These are phyloP conservation scores for Cordyceps tenuipes DNA, from an alignment of 2,329 filamentous ascomycete species.

Conservation along the genomic window DNA sequence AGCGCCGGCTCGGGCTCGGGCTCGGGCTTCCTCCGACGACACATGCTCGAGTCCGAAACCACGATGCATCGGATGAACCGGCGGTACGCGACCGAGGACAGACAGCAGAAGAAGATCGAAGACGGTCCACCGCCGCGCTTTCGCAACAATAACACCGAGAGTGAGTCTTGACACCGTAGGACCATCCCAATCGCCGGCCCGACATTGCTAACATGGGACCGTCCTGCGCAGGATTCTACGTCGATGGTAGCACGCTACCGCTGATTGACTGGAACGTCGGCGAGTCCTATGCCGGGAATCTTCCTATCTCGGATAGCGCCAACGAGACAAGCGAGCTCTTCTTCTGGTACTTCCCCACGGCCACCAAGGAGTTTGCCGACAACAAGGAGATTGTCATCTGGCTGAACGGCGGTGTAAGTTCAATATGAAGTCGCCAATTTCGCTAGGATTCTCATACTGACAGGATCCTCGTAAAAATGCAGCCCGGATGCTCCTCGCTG, in stretches of 20 bases:
- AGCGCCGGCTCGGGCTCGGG: not conserved
- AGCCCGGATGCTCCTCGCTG: slow-evolving; percentile 54
- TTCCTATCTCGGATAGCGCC: slow-evolving; percentile 41
- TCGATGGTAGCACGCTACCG: slow-evolving; percentile 53
- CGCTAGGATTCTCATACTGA: not conserved
- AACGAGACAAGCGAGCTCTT: slow-evolving; percentile 35
- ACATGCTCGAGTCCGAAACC: not conserved
- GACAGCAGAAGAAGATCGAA: not conserved
- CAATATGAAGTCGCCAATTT: not conserved
- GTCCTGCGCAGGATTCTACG: slow-evolving; percentile 39
- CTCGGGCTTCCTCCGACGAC: not conserved
- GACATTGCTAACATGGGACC: not conserved
- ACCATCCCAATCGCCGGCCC: not conserved
- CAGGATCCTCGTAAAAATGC: not conserved
- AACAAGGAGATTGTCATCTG: slow-evolving; percentile 42
- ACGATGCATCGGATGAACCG: not conserved
- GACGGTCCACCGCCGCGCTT: slow-evolving; percentile 11
- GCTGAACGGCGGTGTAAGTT: slow-evolving; percentile 34
- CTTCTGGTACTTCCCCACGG: slow-evolving; percentile 47
- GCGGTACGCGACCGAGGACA: not conserved
- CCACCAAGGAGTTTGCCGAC: slow-evolving; percentile 25
- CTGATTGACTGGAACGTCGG: slow-evolving; percentile 56
- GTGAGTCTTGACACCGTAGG: slow-evolving; percentile 13
- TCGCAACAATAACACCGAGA: slow-evolving; percentile 15
- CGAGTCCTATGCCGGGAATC: slow-evolving; percentile 49